Conservation (phyloP, 2,329 filamentous ascomycete genomes). For the Verticillium nonalfalfae region DNA sequence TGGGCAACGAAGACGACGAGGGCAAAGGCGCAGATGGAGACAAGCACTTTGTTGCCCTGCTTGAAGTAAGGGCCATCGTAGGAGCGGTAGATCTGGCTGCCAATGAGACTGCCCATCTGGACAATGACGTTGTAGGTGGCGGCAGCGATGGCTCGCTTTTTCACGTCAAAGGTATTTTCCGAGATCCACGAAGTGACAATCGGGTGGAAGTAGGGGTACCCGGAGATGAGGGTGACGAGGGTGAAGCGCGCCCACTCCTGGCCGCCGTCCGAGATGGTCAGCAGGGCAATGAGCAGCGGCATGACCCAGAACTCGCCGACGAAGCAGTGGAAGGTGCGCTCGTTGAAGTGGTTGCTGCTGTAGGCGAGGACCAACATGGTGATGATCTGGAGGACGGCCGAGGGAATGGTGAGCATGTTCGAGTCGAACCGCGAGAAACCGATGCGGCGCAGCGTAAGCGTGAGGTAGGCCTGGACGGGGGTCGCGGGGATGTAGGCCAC, state of each 20-base stretch:
- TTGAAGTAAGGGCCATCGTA: constrained; percentile 51
- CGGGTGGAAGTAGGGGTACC: constrained; percentile 53
- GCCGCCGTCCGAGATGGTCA: constrained; percentile 38
- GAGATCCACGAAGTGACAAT: constrained; percentile 44
- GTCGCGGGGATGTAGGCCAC: constrained; percentile 41
- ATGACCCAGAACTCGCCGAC: constrained; percentile 46
- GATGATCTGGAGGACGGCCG: constrained; percentile 48
- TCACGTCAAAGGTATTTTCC: constrained; percentile 42
- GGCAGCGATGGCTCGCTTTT: constrained; percentile 40
- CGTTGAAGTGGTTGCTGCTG: constrained; percentile 47
- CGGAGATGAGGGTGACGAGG: constrained; percentile 44
- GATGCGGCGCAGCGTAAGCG: constrained; percentile 48
- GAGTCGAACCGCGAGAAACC: constrained; percentile 53
- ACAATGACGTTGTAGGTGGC: constrained; percentile 42
- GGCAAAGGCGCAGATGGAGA: constrained; percentile 43
- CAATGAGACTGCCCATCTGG: constrained; percentile 35
- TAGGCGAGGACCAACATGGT: constrained; percentile 48
- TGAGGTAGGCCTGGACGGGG: constrained; percentile 43
- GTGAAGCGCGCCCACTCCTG: constrained; percentile 46
- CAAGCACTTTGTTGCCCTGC: constrained; percentile 49
- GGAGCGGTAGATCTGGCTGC: constrained; percentile 41
- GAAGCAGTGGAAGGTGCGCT: constrained; percentile 46
- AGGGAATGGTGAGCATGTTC: constrained; percentile 58
- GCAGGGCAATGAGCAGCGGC: constrained; percentile 42
- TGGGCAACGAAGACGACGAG: constrained; percentile 43